These are phyloP conservation scores for Fusarium buharicum DNA, from an alignment of 2,329 filamentous ascomycete species.

Conservation along the genomic window DNA sequence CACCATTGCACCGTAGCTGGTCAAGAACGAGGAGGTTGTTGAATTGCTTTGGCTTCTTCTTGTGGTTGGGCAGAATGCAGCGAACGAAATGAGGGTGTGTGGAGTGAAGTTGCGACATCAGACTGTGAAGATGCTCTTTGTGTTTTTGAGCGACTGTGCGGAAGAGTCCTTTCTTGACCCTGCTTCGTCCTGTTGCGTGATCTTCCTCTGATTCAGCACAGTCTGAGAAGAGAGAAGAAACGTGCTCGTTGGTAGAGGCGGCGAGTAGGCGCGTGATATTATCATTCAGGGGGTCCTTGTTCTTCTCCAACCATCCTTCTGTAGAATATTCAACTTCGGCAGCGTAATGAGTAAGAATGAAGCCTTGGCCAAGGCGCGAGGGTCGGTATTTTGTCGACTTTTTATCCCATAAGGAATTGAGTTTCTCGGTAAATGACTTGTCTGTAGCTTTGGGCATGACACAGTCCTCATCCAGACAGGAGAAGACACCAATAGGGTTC, in stretches of 20 bases:
- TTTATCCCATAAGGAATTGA: slow-evolving; percentile 96
- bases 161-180: slow-evolving; percentile 97
- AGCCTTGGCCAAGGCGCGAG: slow-evolving; percentile 88
- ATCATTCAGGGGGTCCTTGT: slow-evolving; percentile 98
- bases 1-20: slow-evolving; percentile 98
- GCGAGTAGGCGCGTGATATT: slow-evolving; percentile 92
- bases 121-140: slow-evolving; percentile 96
- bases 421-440: slow-evolving; percentile 95
- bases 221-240: slow-evolving; percentile 86
- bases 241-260: slow-evolving; percentile 81
- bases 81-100: slow-evolving; percentile 98
- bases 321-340: slow-evolving; percentile 98
- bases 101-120: slow-evolving; percentile 93
- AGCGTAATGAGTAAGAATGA: slow-evolving; percentile 96
- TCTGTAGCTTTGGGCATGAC: slow-evolving; percentile 99
- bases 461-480: slow-evolving; percentile 95
- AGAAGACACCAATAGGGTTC: slow-evolving; percentile 98
- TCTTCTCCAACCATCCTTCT: slow-evolving; percentile 96
- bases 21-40: slow-evolving; percentile 92
- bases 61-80: slow-evolving; percentile 97
- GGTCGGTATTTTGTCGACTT: slow-evolving; percentile 94
- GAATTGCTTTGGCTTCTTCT: slow-evolving; percentile 94
- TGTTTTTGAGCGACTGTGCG: slow-evolving; percentile 95
- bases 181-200: slow-evolving; percentile 71
- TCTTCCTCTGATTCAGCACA: slow-evolving; percentile 87